phyloP scores from a whole-genome alignment of 352 stramenopile species.

The Globisporangium lucens region DNA sequence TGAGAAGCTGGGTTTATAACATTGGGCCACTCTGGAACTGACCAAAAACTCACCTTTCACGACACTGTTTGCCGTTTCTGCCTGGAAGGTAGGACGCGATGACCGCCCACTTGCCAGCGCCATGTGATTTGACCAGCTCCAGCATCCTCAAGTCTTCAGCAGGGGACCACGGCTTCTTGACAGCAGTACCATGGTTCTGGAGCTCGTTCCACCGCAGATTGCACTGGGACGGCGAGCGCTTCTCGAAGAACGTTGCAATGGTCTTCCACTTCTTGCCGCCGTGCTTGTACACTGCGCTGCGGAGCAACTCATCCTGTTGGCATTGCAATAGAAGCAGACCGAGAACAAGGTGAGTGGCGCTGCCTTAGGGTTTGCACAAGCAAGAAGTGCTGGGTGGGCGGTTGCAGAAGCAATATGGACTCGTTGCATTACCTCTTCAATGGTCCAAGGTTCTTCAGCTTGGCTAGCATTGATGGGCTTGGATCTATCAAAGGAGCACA shows the following conservation, averaged over 20 bases:
- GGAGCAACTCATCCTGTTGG: constrained; percentile 63
- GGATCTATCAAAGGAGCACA: neutral
- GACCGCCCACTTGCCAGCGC: constrained; percentile 71
- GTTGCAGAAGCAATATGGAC: neutral
- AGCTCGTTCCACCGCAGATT: constrained; percentile 70
- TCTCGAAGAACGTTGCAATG: constrained; percentile 51
- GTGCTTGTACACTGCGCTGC: constrained; percentile 61
- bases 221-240: constrained; percentile 48
- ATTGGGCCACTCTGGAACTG: neutral
- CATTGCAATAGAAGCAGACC: neutral
- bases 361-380: neutral
- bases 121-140: constrained; percentile 51
- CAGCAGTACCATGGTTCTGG: constrained; percentile 50
- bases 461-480: constrained; percentile 4
- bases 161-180: constrained; percentile 66
- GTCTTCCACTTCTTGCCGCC: constrained; percentile 82
- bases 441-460: constrained; percentile 11
- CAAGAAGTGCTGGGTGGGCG: neutral
- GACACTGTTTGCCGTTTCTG: constrained; percentile 87
- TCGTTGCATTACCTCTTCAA: constrained; percentile 11
- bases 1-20: neutral
- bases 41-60: constrained; percentile 48
- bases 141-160: constrained; percentile 67
- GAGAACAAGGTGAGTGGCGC: neutral
- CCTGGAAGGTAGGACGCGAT: constrained; percentile 82